Evolutionary conservation across 306 rosid genomes (phyloP), one percentile per base, ranked within the genome.

Genomic region (Prunus persica): DNA sequence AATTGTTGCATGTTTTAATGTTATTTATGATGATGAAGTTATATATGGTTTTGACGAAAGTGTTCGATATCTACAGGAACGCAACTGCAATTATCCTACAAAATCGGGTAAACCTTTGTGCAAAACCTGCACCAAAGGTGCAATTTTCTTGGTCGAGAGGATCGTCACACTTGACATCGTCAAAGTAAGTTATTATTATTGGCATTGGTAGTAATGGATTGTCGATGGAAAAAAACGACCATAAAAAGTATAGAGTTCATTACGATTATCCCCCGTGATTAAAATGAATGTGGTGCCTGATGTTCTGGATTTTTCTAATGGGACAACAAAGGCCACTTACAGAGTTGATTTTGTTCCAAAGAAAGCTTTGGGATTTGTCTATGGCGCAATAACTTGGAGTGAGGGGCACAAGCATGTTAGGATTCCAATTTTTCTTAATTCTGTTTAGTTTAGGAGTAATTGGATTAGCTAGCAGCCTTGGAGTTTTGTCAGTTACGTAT

Each of bases 211-310:
- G 14, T 13, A 9, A 24, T 74, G 78, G 19, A 63, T n/a, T 2
- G 2, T 19, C 25, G 1, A 8, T 1, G 60, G 22, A 5, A 54
- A 3, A 22, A 9, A 25, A 43, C 2, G 60, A 76, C 63, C 60
- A 9, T 15, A 57, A 43, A 13, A 18, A 55, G 3, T 55, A 32
- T 47, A 5, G 4, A 32, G 63, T 16, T 3, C 22, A 50, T 24
- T 18, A 38, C 6, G 67, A 52, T 55, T 18, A 9, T 73, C 83
- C 74, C 27, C 22, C 47, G 5, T 24, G 15, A 56, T 58, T 34
- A n/a, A 55, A 2, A 4, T 79, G n/a, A 20, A 2, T n/a, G 62
- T 66, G 60, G 78, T 16, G 32, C 79, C 83, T 34, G 46, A 32
- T 34, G 24, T 45, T 22, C 22, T 73, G 38, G 75, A 66, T 67